phyloP scores from a whole-genome alignment of 495 filamentous ascomycete genomes.

The Neurospora tetrasperma region DNA sequence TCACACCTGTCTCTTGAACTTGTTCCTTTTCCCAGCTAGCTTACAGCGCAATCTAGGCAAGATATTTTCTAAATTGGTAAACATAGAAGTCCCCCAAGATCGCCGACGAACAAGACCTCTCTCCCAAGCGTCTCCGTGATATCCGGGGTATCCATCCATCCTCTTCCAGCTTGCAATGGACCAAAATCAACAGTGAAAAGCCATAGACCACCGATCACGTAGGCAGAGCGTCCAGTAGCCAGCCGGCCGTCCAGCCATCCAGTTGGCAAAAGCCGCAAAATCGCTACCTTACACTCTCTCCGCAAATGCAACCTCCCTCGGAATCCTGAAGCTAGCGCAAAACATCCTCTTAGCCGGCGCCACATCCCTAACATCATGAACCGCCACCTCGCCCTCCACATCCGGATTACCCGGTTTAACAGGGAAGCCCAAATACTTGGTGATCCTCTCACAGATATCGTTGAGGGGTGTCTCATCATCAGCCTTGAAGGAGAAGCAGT shows the following conservation, averaged over 20 bases:
- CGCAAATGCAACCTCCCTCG: slow-evolving; percentile 69
- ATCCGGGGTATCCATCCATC: background rate
- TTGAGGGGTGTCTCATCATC: slow-evolving; percentile 48
- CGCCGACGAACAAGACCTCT: background rate
- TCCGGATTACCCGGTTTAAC: slow-evolving; percentile 50
- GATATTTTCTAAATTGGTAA: background rate
- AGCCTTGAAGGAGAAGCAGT: slow-evolving; percentile 75
- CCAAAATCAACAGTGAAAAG: background rate
- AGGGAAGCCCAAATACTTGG: slow-evolving; percentile 45
- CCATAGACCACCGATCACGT: background rate
- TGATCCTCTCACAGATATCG: slow-evolving; percentile 62
- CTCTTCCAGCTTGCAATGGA: background rate
- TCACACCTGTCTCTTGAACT: background rate
- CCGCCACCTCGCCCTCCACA: slow-evolving; percentile 46
- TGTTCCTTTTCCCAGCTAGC: background rate
- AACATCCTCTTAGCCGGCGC: slow-evolving; percentile 94
- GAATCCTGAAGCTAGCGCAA: slow-evolving; percentile 83
- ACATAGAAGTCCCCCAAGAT: background rate
- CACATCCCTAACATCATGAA: slow-evolving; percentile 78
- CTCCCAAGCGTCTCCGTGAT: background rate
- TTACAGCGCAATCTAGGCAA: background rate
- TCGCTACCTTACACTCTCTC: slow-evolving; percentile 7
- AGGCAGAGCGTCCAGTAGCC: background rate
- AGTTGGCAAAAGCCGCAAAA: background rate
- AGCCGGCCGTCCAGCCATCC: background rate